Base-by-base conservation (phyloP, 2,329 filamentous ascomycete species). In the Chaetomium sp. region DNA sequence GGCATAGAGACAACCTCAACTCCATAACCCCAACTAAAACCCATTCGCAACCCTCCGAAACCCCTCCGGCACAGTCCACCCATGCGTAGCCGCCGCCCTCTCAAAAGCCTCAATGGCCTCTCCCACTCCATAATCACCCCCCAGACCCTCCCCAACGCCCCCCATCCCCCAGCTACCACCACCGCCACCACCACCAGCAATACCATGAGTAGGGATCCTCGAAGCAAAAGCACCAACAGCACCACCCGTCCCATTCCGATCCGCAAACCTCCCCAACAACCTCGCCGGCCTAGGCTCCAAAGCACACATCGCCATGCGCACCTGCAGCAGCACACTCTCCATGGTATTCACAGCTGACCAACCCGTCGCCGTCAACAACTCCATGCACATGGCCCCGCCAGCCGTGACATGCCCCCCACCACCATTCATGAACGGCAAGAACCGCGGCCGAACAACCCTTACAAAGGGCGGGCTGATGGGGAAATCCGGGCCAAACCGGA, bases 381-480 rank as follows among this genome's bases (percentile, higher is more conserved):
- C 86, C 83, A 95, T 91, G 69, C 81, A 84, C 72, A 96, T 82
- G 1, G 91, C 88, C 1, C 91, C 91, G 32, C 91, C 91, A 1
- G 77, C 74, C 0, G 91, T 95, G 57, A 96, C 86, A 68, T 96
- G 89, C 0, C 91, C 91, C 32, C 91, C 91, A 19, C 91, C 91
- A 4, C 90, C 89, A 4, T 75, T 64, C 33, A 74, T 67, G 65
- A 92, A 92, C 1, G 82, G 77, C 19, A 92, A 69, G 68, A 96
- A 92, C 4, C 86, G 85, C 1, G 91, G 91, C 5, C 87, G 82
- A 52, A 96, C 79, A 12, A 96, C 84, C 6, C 91, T 85, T 34
- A 95, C 82, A 65, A 96, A 95, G 0, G 91, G 91, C 3, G 91
- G 91, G 1, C 82, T 79, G 66, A 87, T 81, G 0, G 91, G 91